Percentiles rank a stretch among this genome's conserved stretches.
Conservation (phyloP, 2,329 filamentous ascomycete species). For the Phoma sp. region DNA sequence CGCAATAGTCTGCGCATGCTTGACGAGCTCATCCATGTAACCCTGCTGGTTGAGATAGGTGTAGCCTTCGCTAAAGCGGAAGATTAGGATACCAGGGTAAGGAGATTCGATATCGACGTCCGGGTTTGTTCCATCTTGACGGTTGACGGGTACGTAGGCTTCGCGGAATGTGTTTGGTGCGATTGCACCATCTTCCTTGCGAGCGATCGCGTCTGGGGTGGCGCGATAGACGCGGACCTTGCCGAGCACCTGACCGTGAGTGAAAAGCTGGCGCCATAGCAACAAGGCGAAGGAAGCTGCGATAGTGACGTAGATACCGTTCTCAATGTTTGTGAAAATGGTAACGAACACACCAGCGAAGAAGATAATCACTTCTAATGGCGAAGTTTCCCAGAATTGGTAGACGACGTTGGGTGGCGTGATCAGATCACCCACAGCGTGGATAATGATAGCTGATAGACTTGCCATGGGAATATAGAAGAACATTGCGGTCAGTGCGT, state of each 20-base stretch:
- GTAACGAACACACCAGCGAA: conserved; percentile 87
- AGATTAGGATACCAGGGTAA: conserved; percentile 93
- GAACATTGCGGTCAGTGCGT: conserved; percentile 86
- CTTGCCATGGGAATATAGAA: conserved; percentile 88
- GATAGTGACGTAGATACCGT: conserved; percentile 90
- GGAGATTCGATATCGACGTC: conserved; percentile 78
- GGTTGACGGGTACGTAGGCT: conserved; percentile 72
- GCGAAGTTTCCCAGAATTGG: conserved; percentile 93
- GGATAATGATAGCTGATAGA: conserved; percentile 89
- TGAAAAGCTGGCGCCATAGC: conserved; percentile 82
- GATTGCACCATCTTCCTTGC: conserved; percentile 27
- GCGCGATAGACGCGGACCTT: conserved; percentile 84
- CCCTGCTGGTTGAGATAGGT: conserved; percentile 94
- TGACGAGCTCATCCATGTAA: conserved; percentile 73
- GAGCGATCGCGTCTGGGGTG: conserved; percentile 75
- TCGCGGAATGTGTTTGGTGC: conserved; percentile 28
- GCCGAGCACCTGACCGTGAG: conserved; percentile 78
- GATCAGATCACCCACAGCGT: conserved; percentile 91
- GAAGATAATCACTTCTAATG: conserved; percentile 89
- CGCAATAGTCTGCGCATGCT: conserved; percentile 63
- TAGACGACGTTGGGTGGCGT: conserved; percentile 91
- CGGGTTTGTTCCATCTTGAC: conserved; percentile 90
- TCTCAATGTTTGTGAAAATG: conserved; percentile 85
- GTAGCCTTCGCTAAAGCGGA: conserved; percentile 92
- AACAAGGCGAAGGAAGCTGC: conserved; percentile 76